These are phyloP conservation scores for Neospora caninum DNA, from an alignment of 169 alveolate genomes.

Conservation along the genomic window DNA sequence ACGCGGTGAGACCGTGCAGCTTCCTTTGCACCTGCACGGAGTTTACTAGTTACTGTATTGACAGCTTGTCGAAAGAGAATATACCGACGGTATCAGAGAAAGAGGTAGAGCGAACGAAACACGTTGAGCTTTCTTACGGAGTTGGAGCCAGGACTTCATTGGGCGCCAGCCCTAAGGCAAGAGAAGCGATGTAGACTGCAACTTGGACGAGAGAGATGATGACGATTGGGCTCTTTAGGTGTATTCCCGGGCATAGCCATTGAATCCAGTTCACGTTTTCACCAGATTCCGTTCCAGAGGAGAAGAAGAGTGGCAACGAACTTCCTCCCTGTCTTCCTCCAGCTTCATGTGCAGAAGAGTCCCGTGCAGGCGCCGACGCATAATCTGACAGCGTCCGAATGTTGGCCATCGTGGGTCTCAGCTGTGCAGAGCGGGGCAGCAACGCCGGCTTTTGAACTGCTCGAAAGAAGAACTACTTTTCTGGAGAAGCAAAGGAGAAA, in stretches of 20 bases:
- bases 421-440: neutral
- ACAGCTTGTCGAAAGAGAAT: too few species aligned
- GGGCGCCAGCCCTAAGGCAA: slow-evolving; percentile 12
- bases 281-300: neutral
- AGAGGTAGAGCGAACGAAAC: too few species aligned
- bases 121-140: neutral
- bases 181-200: slow-evolving; percentile 38
- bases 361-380: slow-evolving; percentile 20
- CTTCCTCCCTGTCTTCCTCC: slow-evolving; percentile 1
- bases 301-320: neutral
- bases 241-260: slow-evolving; percentile 36
- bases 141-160: slow-evolving; percentile 28
- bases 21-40: too few species aligned
- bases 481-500: too few species aligned
- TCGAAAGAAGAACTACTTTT: neutral
- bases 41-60: too few species aligned
- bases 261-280: slow-evolving; percentile 4
- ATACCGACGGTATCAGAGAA: too few species aligned
- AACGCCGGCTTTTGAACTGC: neutral
- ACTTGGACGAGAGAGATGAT: neutral
- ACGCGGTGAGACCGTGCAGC: too few species aligned
- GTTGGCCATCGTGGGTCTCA: neutral
- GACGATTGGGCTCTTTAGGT: neutral
- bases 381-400: slow-evolving; percentile 41
- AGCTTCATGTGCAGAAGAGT: neutral